Base-by-base conservation (phyloP, 2,329 filamentous ascomycete genomes). In the Colletotrichum euphorbiae region DNA sequence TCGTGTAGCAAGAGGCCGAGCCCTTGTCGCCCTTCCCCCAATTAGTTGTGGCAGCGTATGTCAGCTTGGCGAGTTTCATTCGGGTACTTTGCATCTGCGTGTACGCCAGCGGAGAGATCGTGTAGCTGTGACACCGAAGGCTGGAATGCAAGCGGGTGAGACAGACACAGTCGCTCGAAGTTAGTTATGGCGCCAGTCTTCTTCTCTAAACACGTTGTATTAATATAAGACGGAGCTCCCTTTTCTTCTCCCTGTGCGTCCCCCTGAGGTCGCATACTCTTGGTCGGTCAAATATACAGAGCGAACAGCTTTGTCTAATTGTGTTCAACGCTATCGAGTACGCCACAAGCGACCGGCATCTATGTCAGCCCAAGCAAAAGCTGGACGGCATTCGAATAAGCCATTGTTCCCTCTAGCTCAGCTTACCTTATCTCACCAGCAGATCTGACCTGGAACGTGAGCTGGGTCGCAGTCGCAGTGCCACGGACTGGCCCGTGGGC, bases 401-500 rank as follows among this genome's bases (percentile, higher is more conserved):
- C 43, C n/a, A 31, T 42, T 57, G 38, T 63, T 57, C 9, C 31
- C 45, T 58, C 36, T 6, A 19, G 42, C 42, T 13, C n/a, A 38
- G 43, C 19, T 28, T 36, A 40, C 24, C 43, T 54, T n/a, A 42
- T 21, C 58, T 52, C 24, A 24, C 24, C 24, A 28, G 28, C 24
- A 28, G 28, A 28, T 28, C 28, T 28, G 28, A 28, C 28, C 28
- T 6, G 28, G 28, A 8, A 24, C 24, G 4, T 24, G 24, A 24
- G 24, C 24, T 24, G 24, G 24, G 48, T 64, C 45, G 8, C 33
- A 28, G 38, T 52, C 24, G 33, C 67, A 55, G 63, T 67, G 62
- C 45, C 67, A 69, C 62, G n/a, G 45, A 62, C 63, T 69, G 57
- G 57, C 45, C 62, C 62, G 67, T 69, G 67, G 31, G 61, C 17